phyloP scores from a whole-genome alignment of 257 asterid genomes.

The Rehmannia glutinosa region DNA sequence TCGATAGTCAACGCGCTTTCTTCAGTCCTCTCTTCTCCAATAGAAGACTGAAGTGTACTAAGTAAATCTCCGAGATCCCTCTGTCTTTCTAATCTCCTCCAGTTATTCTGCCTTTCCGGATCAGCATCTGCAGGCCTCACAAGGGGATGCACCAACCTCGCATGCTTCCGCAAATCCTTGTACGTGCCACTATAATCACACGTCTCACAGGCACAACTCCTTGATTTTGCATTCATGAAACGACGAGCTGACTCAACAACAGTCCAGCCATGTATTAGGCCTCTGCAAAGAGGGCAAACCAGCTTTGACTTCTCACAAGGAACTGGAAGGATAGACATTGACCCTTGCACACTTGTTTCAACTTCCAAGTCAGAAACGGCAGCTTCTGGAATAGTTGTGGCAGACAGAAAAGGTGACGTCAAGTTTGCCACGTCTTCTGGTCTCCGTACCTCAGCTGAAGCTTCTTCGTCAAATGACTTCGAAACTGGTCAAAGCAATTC shows the following conservation, averaged over 20 bases:
- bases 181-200: constrained; percentile 74
- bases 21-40: constrained; percentile 59
- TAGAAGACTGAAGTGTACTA: constrained; percentile 67
- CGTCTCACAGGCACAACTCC: constrained; percentile 81
- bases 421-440: constrained; percentile 31
- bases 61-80: constrained; percentile 73
- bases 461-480: constrained; percentile 46
- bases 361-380: constrained; percentile 25
- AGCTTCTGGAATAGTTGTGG: constrained; percentile 26
- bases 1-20: constrained; percentile 51
- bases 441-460: constrained; percentile 23
- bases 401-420: constrained; percentile 22
- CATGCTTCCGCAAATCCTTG: constrained; percentile 77
- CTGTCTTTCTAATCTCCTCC: constrained; percentile 83
- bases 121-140: constrained; percentile 77
- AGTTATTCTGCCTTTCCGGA: constrained; percentile 77
- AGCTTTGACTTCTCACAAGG: constrained; percentile 40
- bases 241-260: constrained; percentile 69
- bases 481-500: constrained; percentile 82
- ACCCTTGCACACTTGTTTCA: constrained; percentile 29
- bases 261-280: constrained; percentile 59
- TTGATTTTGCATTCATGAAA: constrained; percentile 67
- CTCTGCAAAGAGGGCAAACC: constrained; percentile 82
- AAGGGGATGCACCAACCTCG: constrained; percentile 67
- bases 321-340: constrained; percentile 27